Base-by-base conservation (phyloP, 331 rosid genomes). In the Malus hybrid region DNA sequence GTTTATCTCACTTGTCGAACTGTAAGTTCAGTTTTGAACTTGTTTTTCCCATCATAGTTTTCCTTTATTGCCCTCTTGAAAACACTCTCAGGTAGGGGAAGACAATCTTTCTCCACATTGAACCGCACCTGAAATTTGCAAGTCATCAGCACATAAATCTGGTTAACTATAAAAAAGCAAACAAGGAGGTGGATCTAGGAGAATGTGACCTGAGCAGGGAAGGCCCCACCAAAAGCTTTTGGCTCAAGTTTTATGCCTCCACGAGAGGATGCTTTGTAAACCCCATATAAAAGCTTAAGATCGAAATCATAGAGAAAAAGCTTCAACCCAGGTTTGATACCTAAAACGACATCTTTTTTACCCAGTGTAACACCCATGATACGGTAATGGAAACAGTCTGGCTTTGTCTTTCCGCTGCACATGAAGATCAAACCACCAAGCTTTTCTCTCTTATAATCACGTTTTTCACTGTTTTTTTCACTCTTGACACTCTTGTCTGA, bases 211-310 rank as follows among this genome's bases (percentile, higher is more conserved):
- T 94, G 98, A 81, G 83, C 88, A 83, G 98, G 98, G 79, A 91
- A 91, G 74, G 87, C 85, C 52, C 98, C 97, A 75, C 87, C 86
- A 18, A 94, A 94, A 66, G 96, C 98, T 63, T 86, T 88, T 4
- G 97, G 97, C 83, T 94, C 97, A 55, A 94, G 93, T 84, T 81
- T 94, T 87, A 90, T 76, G 74, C 93, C 92, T 79, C 97, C 96
- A 29, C 87, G 71, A 75, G 98, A 91, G 66, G 96, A 80, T 54
- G 98, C 97, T 76, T 77, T 82, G 76, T 86, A 94, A 78, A 94
- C 71, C 71, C 98, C 98, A 74, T 91, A 90, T 69, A 94, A 83
- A 74, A 94, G 85, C 87, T 82, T 94, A 73, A 88, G 95, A 81
- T 94, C 96, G 78, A 91, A 91, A 80, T 94, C 98, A 76, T 86